These are phyloP conservation scores for Pseudevernia furfuracea DNA, from an alignment of 495 filamentous ascomycete genomes.

Conservation along the genomic window DNA sequence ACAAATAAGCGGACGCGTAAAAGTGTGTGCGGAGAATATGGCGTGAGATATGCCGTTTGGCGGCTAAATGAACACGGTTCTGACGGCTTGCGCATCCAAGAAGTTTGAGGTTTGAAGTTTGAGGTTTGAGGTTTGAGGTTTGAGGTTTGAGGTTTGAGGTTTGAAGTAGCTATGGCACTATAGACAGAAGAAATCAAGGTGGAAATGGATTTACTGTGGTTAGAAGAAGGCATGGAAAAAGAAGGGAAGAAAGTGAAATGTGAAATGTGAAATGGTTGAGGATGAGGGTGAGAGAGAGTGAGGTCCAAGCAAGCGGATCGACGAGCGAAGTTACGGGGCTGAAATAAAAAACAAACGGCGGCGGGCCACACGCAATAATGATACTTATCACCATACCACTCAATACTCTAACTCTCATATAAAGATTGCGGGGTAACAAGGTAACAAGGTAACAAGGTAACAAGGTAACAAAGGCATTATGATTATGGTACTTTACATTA, in stretches of 20 bases:
- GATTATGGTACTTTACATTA: too few species aligned
- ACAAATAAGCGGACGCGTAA: constrained; percentile 18
- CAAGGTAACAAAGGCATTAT: too few species aligned
- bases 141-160: too few species aligned
- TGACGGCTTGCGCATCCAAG: constrained; percentile 14
- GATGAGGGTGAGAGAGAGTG: neutral
- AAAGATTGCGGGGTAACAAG: constrained; percentile 15
- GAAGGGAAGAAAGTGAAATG: neutral
- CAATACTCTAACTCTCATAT: too few species aligned
- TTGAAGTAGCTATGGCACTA: too few species aligned
- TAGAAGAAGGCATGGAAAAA: neutral
- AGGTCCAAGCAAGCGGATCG: constrained; percentile 11
- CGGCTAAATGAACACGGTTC: constrained; percentile 10
- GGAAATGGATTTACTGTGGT: neutral
- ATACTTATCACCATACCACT: too few species aligned
- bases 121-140: too few species aligned
- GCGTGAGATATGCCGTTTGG: constrained; percentile 1
- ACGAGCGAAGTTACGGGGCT: constrained; percentile 9
- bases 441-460: too few species aligned
- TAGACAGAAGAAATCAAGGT: neutral
- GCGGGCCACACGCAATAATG: neutral
- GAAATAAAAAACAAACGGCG: constrained; percentile 6
- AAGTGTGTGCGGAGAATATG: constrained; percentile 14
- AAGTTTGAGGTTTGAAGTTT: neutral
- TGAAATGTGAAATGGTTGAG: neutral